Percentiles rank a stretch among this genome's conserved stretches.
phyloP scores from a whole-genome alignment of 1,139 yeast species.

The Yamadazyma dendronema region DNA sequence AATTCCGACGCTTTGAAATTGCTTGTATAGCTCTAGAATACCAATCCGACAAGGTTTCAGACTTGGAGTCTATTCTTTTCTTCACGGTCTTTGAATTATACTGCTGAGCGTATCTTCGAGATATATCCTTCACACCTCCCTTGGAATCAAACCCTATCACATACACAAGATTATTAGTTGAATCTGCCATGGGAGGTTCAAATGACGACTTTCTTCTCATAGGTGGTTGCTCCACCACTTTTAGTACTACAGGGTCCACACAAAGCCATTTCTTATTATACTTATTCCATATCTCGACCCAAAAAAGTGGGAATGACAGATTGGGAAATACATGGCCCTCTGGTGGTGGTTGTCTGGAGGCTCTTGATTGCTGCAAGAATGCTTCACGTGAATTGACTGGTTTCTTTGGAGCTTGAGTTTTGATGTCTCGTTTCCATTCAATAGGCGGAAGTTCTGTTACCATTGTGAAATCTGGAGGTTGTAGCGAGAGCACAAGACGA shows the following conservation, averaged over 20 bases:
- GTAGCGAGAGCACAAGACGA: conserved; percentile 76
- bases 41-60: conserved; percentile 63
- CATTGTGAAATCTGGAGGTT: conserved; percentile 80
- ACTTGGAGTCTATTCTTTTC: conserved; percentile 61
- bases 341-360: conserved; percentile 13
- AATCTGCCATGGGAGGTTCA: conserved; percentile 72
- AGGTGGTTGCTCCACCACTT: conserved; percentile 65
- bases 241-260: conserved; percentile 71
- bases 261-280: conserved; percentile 75
- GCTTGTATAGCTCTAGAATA: conserved; percentile 44
- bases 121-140: conserved; percentile 75
- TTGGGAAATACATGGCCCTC: conserved; percentile 17
- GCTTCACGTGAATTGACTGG: neutral
- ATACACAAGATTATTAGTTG: conserved; percentile 63
- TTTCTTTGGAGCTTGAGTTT: neutral
- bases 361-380: conserved; percentile 1
- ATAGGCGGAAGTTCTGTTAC: conserved; percentile 21
- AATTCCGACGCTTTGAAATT: conserved; percentile 22
- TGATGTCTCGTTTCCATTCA: conserved; percentile 4
- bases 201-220: conserved; percentile 56
- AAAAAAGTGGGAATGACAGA: conserved; percentile 67
- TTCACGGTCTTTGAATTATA: conserved; percentile 75
- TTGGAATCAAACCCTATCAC: conserved; percentile 71
- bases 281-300: conserved; percentile 94
- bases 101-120: conserved; percentile 72